Evolutionary conservation across 768 basidiomycete genomes (phyloP), one percentile per base, ranked within the genome.

Genomic region (Leccinum imitatum): DNA sequence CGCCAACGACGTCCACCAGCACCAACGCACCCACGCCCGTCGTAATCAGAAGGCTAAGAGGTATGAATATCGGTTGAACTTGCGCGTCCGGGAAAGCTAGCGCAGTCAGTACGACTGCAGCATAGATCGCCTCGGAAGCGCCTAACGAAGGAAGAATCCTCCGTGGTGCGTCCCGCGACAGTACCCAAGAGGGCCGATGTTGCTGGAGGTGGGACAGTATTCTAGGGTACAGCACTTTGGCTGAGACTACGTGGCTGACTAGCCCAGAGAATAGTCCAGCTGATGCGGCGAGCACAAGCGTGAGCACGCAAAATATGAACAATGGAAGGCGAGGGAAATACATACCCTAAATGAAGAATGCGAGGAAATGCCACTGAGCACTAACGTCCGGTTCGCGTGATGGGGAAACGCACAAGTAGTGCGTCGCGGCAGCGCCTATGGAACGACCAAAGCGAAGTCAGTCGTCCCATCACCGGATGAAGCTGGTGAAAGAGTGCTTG

Each of bases 41-140:
- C 57, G 88, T 87, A 17, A 95, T 93, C 23, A 90, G 85, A 54
- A 97, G 81, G 7, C 87, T 84, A 58, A 88, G 80, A 0, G 94
- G 92, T 8, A 91, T 81, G 65, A 96, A 87, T 61, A 93, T 83
- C 33, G 95, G 78, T 1, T 88, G 82, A 21, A 95, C 80, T 62
- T 88, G 81, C 0, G 89, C 83, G 44, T 90, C 86, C 0, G 93
- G 95, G 72, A 86, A 93, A 0, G 90, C 91, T 11, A 93, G 76
- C 3, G 92, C 90, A 3, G 90, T 89, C 66, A 93, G 60, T 2
- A 85, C 84, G 57, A 95, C 82, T 5, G 86, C 78, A 11, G 87
- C 86, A 66, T 93, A 95, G 14, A 96, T 84, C 1, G 92, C 94
- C 2, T 95, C 94, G 0, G 91, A 93, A 1, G 90, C 89, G 21